These are phyloP conservation scores for Blastocystis sp. DNA, from an alignment of 352 stramenopile genomes.

Conservation along the genomic window DNA sequence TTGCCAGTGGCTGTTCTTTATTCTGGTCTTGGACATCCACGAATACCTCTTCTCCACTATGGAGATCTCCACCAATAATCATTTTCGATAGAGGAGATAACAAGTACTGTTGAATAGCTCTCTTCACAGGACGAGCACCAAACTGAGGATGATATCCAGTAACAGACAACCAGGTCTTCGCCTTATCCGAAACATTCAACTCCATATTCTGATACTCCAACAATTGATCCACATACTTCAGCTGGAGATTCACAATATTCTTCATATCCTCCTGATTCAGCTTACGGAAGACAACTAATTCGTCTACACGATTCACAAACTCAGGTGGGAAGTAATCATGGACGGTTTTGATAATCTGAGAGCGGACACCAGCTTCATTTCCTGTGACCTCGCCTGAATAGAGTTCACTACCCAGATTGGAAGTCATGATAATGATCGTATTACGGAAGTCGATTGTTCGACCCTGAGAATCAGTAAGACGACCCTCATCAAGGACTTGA, in stretches of 20 bases:
- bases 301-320: slow-evolving; percentile 95
- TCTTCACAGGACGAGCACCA: slow-evolving; percentile 87
- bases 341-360: slow-evolving; percentile 79
- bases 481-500: slow-evolving; percentile 81
- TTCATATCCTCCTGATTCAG: slow-evolving; percentile 81
- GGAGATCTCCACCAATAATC: slow-evolving; percentile 43
- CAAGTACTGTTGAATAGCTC: slow-evolving; percentile 86
- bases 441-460: slow-evolving; percentile 91
- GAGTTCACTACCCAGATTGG: slow-evolving; percentile 87
- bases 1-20: neutral
- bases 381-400: slow-evolving; percentile 69
- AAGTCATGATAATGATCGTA: slow-evolving; percentile 92
- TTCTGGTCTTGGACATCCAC: slow-evolving; percentile 15
- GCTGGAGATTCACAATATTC: slow-evolving; percentile 85
- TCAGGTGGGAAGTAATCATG: slow-evolving; percentile 87
- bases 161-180: slow-evolving; percentile 82
- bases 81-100: slow-evolving; percentile 79
- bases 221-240: slow-evolving; percentile 79
- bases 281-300: slow-evolving; percentile 91
- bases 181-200: slow-evolving; percentile 78
- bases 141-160: slow-evolving; percentile 88
- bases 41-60: slow-evolving; percentile 45
- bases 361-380: slow-evolving; percentile 71
- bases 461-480: slow-evolving; percentile 88
- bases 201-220: slow-evolving; percentile 79